Base-by-base conservation (phyloP, 306 rosid species). In the Begonia loranthoides region DNA sequence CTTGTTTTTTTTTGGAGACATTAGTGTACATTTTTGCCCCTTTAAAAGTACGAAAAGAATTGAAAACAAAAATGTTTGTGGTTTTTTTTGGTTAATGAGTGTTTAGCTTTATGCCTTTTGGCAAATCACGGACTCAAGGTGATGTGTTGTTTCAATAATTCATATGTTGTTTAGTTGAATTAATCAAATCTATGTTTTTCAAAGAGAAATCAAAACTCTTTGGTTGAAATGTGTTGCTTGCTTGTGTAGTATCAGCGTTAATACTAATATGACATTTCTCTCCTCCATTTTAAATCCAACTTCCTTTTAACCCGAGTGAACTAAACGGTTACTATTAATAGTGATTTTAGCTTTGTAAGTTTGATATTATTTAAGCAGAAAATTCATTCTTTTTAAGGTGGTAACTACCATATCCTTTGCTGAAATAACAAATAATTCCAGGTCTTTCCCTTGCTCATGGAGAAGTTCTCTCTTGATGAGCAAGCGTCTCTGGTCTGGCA, bases 401-500 rank as follows among this genome's bases (percentile, higher is more conserved):
- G 45, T 43, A 12, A 0, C 15, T 10, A 2, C 13, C 15, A 43
- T 2, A 3, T 10, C 1, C 47, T 43, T 43, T 10, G 10, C 47
- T 43, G 13, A 12, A 43, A 43, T 4, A 12, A 43, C 15, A n/a
- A n/a, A 12, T 43, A 43, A 43, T 9, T 43, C 13, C 15, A 92
- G 99, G 99, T 92, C 55, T 77, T 92, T 73, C 99, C 96, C 50
- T 65, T 92, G 75, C 87, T 92, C 60, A 70, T 80, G 38, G 94
- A 92, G 69, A 92, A 92, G 64, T 92, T 92, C 70, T 79, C 94
- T 19, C 65, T 79, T 4, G 94, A 80, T 62, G 99, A 86, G 65
- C 99, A 86, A 64, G 87, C 96, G 54, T 87, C 87, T 50, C 70
- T 92, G 48, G 93, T 92, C 53, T 92, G 99, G 96, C 99, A 86